Evolutionary conservation across 1,139 yeast species (phyloP).

Genomic region (Debaryomycetaceae sp.): DNA sequence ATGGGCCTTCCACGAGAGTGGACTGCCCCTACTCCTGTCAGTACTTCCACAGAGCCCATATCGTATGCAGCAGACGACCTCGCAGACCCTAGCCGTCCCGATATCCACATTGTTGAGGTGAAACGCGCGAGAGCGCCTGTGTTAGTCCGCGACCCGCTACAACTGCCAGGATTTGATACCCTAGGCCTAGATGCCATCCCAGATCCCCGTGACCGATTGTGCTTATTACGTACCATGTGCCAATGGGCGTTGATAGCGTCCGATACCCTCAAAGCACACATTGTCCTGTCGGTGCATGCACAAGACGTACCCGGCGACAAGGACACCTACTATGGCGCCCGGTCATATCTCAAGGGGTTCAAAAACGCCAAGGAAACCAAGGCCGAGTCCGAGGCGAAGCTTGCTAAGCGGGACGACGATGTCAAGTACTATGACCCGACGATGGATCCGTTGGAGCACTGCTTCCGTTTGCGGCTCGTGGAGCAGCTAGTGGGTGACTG

Average conservation of each 20-base stretch:
- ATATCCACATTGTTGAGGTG: constrained; percentile 12
- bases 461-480: constrained; percentile 24
- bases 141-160: constrained; percentile 20
- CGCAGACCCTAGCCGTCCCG: constrained; percentile 30
- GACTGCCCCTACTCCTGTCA: constrained; percentile 8
- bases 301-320: constrained; percentile 37
- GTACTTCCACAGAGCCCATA: not conserved
- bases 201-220: constrained; percentile 34
- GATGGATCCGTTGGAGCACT: constrained; percentile 29
- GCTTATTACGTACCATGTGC: constrained; percentile 32
- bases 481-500: constrained; percentile 37
- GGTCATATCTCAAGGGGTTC: constrained; percentile 29
- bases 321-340: constrained; percentile 32
- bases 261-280: constrained; percentile 27
- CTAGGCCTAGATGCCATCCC: constrained; percentile 33
- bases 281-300: constrained; percentile 17
- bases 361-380: constrained; percentile 22
- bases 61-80: constrained; percentile 3
- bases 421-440: constrained; percentile 32
- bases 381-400: constrained; percentile 20
- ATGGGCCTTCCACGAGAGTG: constrained; percentile 15
- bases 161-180: constrained; percentile 26
- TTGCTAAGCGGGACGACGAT: constrained; percentile 20
- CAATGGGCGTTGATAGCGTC: constrained; percentile 42
- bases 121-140: constrained; percentile 2